A percentile compares a stretch with the other conserved stretches of the same genome.
Conservation (phyloP, 495 filamentous ascomycete genomes). For the Penicillium cosmopolitanum region DNA sequence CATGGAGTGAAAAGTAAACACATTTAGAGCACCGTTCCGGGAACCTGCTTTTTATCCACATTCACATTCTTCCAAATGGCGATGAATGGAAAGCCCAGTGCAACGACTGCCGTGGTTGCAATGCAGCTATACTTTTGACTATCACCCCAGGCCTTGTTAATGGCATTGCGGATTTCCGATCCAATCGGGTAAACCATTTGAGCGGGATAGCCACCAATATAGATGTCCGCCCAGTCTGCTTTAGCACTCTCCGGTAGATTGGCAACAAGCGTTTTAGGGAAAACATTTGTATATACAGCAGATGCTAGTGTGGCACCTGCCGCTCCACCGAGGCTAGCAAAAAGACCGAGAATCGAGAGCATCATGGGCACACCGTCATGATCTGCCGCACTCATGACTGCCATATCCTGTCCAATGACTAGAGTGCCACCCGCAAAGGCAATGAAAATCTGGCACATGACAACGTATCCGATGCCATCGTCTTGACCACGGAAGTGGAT, state of each 20-base stretch:
- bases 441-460: conserved; percentile 79
- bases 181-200: neutral
- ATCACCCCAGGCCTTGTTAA: conserved; percentile 1
- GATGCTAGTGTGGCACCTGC: conserved; percentile 62
- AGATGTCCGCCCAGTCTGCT: conserved; percentile 45
- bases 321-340: conserved; percentile 62
- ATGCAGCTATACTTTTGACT: conserved; percentile 2
- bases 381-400: conserved; percentile 64
- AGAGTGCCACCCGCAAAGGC: conserved; percentile 63
- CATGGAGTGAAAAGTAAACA: neutral
- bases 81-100: neutral
- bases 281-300: conserved; percentile 65
- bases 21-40: neutral
- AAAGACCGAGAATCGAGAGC: conserved; percentile 64
- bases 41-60: neutral
- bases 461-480: conserved; percentile 61
- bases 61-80: conserved; percentile 3
- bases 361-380: conserved; percentile 65
- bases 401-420: conserved; percentile 67
- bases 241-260: conserved; percentile 44
- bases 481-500: conserved; percentile 65
- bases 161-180: neutral
- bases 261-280: conserved; percentile 53
- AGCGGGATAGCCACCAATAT: conserved; percentile 8
- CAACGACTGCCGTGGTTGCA: neutral